These are phyloP conservation scores for Chenopodium quinoa DNA, from an alignment of 148 eudicot species.

Conservation along the genomic window DNA sequence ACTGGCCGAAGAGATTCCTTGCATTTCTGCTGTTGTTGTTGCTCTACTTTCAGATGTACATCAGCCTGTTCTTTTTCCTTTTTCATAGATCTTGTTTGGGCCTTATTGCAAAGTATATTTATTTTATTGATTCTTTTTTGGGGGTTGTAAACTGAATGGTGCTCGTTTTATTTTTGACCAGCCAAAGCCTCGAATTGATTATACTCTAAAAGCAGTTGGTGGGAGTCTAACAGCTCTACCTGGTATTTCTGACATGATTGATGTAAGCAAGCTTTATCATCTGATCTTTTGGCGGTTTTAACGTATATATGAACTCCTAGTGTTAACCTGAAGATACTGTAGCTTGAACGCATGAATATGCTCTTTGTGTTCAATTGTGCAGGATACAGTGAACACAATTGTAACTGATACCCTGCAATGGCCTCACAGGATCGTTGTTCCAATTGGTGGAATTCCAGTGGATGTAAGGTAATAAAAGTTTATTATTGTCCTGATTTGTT, in stretches of 20 bases:
- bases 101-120: not conserved
- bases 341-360: conserved; percentile 1
- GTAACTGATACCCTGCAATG: conserved; percentile 86
- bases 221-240: conserved; percentile 98
- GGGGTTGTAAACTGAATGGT: conserved; percentile 9
- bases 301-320: not conserved
- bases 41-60: conserved; percentile 91
- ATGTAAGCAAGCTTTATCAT: conserved; percentile 47
- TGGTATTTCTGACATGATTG: conserved; percentile 95
- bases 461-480: conserved; percentile 57
- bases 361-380: conserved; percentile 21
- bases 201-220: conserved; percentile 87
- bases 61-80: conserved; percentile 4
- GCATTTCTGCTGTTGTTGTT: conserved; percentile 96
- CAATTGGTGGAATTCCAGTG: conserved; percentile 80
- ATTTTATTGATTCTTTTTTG: not conserved
- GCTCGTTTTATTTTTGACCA: conserved; percentile 33
- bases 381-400: conserved; percentile 89
- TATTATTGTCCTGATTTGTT: not conserved
- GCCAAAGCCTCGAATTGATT: conserved; percentile 94
- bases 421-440: conserved; percentile 99
- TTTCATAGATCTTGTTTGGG: not conserved
- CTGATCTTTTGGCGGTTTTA: not conserved
- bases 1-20: conserved; percentile 90
- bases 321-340: not conserved